Conservation (phyloP, 129 eudicot species). For the Dittrichia graveolens region DNA sequence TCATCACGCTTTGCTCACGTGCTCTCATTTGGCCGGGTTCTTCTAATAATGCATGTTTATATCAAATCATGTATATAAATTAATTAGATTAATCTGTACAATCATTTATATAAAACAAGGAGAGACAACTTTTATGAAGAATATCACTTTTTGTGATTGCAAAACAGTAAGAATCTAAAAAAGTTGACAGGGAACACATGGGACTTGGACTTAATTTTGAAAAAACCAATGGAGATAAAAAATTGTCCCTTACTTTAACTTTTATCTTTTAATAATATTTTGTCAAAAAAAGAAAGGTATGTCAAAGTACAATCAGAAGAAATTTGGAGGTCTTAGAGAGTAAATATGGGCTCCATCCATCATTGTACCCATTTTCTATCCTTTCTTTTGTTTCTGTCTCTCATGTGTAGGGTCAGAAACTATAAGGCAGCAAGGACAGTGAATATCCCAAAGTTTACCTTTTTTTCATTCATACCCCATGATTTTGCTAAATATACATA, state of each 20-base stretch:
- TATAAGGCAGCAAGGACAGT: not conserved
- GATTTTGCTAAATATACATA: not conserved
- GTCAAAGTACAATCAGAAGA: constrained; percentile 29
- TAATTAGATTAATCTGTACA: not conserved
- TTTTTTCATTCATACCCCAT: not conserved
- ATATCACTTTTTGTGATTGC: constrained; percentile 32
- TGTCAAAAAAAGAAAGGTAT: constrained; percentile 13
- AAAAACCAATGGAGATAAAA: constrained; percentile 5
- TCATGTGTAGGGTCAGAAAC: constrained; percentile 9
- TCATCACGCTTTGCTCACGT: too few species aligned
- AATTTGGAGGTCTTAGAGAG: constrained; percentile 27
- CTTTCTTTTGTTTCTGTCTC: not conserved
- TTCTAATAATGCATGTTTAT: not conserved
- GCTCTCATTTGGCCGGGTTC: too few species aligned
- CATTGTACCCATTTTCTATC: constrained; percentile 31
- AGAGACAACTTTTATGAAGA: constrained; percentile 28
- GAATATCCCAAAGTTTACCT: not conserved
- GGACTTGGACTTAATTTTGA: constrained; percentile 32
- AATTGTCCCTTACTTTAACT: constrained; percentile 25
- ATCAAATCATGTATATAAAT: not conserved
- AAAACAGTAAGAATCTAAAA: constrained; percentile 34
- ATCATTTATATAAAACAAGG: constrained; percentile 9
- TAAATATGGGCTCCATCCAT: constrained; percentile 40
- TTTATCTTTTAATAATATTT: constrained; percentile 30
- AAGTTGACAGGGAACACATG: constrained; percentile 33